Evolutionary conservation across 1,139 yeast genomes (phyloP).

Genomic region (Nematodospora anomalae): DNA sequence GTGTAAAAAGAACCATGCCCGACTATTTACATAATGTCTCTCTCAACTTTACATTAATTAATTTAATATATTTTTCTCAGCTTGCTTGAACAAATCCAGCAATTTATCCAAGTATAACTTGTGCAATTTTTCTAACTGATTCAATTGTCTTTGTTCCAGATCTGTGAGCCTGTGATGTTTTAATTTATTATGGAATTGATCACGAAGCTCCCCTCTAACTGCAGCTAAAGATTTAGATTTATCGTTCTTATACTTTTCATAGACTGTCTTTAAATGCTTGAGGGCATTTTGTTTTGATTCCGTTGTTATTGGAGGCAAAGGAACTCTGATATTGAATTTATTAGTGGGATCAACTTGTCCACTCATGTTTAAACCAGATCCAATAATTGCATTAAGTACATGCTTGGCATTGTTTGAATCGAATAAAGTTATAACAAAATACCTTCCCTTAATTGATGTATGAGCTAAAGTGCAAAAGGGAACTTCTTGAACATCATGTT

Average conservation of each 20-base stretch:
- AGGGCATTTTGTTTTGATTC: conserved; percentile 62
- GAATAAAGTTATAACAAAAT: conserved; percentile 73
- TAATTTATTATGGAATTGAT: conserved; percentile 49
- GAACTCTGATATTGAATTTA: conserved; percentile 70
- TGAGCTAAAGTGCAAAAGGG: conserved; percentile 70
- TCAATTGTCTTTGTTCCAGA: conserved; percentile 49
- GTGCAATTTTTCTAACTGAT: conserved; percentile 65
- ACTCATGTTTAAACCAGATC: conserved; percentile 68
- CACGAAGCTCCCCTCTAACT: conserved; percentile 62
- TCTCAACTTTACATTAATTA: conserved; percentile 22
- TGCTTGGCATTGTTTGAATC: conserved; percentile 74
- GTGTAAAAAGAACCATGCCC: conserved; percentile 37
- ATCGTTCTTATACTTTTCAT: conserved; percentile 60
- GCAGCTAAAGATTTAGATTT: conserved; percentile 45
- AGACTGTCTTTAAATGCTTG: conserved; percentile 60
- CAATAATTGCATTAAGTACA: conserved; percentile 68
- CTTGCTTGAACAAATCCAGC: conserved; percentile 55
- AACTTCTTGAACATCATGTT: conserved; percentile 36
- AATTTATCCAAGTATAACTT: conserved; percentile 63
- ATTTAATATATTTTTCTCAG: conserved; percentile 52
- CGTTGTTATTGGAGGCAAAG: conserved; percentile 73
- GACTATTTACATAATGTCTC: conserved; percentile 29
- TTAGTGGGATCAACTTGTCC: conserved; percentile 75
- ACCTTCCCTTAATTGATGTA: conserved; percentile 70
- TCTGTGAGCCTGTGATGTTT: conserved; percentile 56